Base-by-base conservation (phyloP, 2,329 filamentous ascomycete genomes). In the Penicillium janthinellum region DNA sequence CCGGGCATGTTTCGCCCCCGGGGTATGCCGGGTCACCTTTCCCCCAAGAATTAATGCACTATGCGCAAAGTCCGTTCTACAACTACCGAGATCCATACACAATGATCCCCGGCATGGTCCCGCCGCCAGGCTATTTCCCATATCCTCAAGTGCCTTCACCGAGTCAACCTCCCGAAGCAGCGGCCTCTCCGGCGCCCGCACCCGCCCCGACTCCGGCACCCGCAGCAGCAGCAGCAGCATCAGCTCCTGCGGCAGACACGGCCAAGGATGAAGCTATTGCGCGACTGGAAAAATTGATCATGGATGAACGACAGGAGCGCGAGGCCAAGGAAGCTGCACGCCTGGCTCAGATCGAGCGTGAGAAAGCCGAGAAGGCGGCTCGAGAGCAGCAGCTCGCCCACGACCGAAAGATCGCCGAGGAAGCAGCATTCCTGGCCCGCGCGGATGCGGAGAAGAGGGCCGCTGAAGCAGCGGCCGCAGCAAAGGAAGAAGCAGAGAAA, bases 231-330 rank as follows among this genome's bases (percentile, higher is more conserved):
- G 61, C 61, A 11, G 56, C 62, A n/a, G 45, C 70, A 3, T 58
- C 67, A 3, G 65, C 62, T 12, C 53, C 59, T 3, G 53, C 62
- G 7, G 56, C 53, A 34, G 84, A 89, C 55, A 81, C 83, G 1
- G 84, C 75, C 5, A 80, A 81, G 60, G 78, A 80, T 48, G 81
- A 83, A 60, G 81, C 89, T 57, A 86, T 88, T 62, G 79, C 79
- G n/a, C 82, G 88, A 58, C 83, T 88, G 62, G 82, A 85, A 62
- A 83, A 89, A 66, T 74, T 90, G 59, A 80, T 83, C 47, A 57
- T 79, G 54, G 78, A 81, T 15, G 77, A 81, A 58, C 74, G 76
- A 50, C 71, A 64, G 11, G 78, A 79, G 20, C 73, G 77, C 37
- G 77, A 79, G 60, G 73, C 71, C 34, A 71, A 75, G 47, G 78